Evolutionary conservation across 176 grass and related monocot species (phyloP), one percentile per base, ranked within the genome.

Genomic region (Oryza punctata): DNA sequence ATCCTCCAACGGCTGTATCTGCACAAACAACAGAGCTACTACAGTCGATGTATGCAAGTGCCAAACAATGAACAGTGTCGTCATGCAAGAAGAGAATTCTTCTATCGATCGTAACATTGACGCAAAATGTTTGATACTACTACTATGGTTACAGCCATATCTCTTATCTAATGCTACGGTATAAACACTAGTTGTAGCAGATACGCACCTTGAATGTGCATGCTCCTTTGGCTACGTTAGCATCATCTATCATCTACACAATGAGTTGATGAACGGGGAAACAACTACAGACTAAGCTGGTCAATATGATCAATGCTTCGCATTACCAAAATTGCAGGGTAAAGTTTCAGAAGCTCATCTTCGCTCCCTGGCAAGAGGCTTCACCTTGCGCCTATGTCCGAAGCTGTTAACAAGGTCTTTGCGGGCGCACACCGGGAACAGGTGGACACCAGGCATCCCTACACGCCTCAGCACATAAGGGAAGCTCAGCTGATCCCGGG

Each of bases 401-500:
- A 94, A 85, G 74, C 89, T 98, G 77, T 94, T 94, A 2, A 95
- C 93, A 25, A 98, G 85, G 40, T 98, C 91, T 78, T 98, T 98
- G 54, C 93, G 82, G 29, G 87, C 50, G 82, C 93, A 94, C 49
- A 98, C 96, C 10, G 91, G 93, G 79, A 98, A 95, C 82, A 95
- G 85, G 72, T 98, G 84, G n/a, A 95, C 27, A 61, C 87, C 82
- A 7, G 82, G 75, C 12, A 90, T 73, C 14, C 83, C 87, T 30
- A 97, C 35, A 13, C 89, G 82, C 61, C 91, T 57, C 82, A 94
- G 28, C 1, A 94, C 85, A 73, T 95, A 98, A 59, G 96, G 96
- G 78, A 98, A 98, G 77, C 96, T 99, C 57, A 96, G 87, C 83
- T 96, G 96, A 90, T 99, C 96, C 26, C 89, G 85, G 45, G 93